Conservation (phyloP, 2,329 filamentous ascomycete species). For the Colletotrichum sp. region DNA sequence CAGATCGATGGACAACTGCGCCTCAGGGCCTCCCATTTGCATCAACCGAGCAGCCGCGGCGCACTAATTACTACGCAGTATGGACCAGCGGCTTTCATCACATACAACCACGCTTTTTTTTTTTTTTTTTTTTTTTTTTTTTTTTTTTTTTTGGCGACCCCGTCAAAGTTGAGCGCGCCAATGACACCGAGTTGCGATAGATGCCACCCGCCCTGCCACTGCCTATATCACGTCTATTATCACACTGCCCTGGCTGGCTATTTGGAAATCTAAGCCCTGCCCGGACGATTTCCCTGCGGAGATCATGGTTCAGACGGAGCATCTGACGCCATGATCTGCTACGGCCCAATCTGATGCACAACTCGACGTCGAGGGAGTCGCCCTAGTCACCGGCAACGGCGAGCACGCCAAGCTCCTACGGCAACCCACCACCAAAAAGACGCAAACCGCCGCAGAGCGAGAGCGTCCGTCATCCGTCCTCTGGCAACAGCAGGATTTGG, state of each 20-base stretch:
- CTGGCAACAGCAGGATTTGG: background rate
- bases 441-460: background rate
- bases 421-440: conserved; percentile 28
- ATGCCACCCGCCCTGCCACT: background rate
- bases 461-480: background rate
- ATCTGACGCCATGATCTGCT: conserved; percentile 44
- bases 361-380: conserved; percentile 21
- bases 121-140: background rate
- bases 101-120: background rate
- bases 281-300: conserved; percentile 36
- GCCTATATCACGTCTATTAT: conserved; percentile 14
- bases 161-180: background rate
- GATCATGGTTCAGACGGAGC: conserved; percentile 46
- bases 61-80: background rate
- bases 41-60: conserved; percentile 1
- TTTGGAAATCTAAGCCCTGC: conserved; percentile 28
- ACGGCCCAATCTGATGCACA: conserved; percentile 40
- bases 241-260: background rate
- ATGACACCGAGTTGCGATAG: conserved; percentile 3
- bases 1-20: conserved; percentile 40
- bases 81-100: background rate
- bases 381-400: conserved; percentile 5
- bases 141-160: background rate
- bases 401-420: conserved; percentile 7
- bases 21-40: conserved; percentile 26